Conservation (phyloP, 768 basidiomycete genomes). For the Pulveroboletus sp. region DNA sequence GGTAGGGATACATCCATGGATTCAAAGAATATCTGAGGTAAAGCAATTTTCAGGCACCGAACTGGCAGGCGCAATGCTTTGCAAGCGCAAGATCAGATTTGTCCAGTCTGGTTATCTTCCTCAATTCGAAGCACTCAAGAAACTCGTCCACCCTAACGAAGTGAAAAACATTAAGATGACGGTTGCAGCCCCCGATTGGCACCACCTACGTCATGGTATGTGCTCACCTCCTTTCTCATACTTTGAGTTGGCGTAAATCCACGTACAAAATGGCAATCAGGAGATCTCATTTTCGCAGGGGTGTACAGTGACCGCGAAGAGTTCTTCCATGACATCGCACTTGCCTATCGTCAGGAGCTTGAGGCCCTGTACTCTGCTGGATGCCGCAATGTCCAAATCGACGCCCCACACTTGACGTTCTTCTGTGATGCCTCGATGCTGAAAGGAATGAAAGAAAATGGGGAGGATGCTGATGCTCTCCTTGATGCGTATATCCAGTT, state of each 20-base stretch:
- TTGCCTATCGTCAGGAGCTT: conserved; percentile 46
- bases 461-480: conserved; percentile 59
- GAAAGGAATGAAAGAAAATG: conserved; percentile 56
- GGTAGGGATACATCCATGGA: conserved; percentile 7
- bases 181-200: conserved; percentile 70
- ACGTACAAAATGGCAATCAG: conserved; percentile 8
- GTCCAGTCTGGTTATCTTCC: conserved; percentile 60
- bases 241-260: background rate
- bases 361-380: conserved; percentile 44
- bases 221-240: background rate
- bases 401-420: conserved; percentile 51
- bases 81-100: conserved; percentile 62
- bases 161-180: conserved; percentile 69
- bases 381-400: conserved; percentile 42
- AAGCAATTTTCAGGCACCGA: conserved; percentile 11
- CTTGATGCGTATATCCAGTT: conserved; percentile 55
- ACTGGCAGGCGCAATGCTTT: conserved; percentile 20
- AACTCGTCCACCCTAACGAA: conserved; percentile 56
- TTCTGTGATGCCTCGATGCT: conserved; percentile 62
- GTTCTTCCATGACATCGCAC: conserved; percentile 49
- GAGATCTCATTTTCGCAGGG: conserved; percentile 20
- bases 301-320: conserved; percentile 31
- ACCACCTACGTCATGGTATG: conserved; percentile 64
- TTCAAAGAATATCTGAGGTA: no score
- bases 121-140: conserved; percentile 61